Evolutionary conservation across 352 stramenopile genomes (phyloP), one percentile per base, ranked within the genome.

Genomic region (Globisporangium heterothallicum): DNA sequence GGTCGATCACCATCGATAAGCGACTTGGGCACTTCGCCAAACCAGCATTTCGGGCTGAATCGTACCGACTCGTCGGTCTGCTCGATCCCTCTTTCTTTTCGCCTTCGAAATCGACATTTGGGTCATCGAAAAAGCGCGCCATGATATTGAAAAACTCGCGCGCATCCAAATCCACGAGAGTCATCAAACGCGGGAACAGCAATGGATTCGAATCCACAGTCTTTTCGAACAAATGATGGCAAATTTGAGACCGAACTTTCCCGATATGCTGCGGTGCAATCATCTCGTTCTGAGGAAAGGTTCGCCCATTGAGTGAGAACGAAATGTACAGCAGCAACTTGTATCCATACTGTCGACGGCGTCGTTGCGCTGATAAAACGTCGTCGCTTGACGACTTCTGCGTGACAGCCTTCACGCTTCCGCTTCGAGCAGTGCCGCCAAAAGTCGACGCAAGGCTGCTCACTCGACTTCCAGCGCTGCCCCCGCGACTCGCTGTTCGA

Each of bases 261-360:
- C 74, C 75, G 25, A 85, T 46, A 27, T 94, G 85, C n/a, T 79
- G 63, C 7, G 74, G 57, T 21, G 79, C 63, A 21, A 94, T 73
- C 13, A 61, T 58, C 22, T 86, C 77, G 18, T 91, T 82, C 56
- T 93, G 84, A 1, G 94, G 94, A 59, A 98, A 98, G 16, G 59
- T 80, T 34, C 84, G 83, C 5, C 91, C 92, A 50, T 68, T 86
- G 36, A 98, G 86, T n/a, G 83, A 92, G 49, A 92, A 95, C 51
- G 86, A 92, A 49, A 97, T 71, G 66, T 98, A 98, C 38, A 98
- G 40, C 45, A 94, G 56, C 49, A 91, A 42, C 59, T 94, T 93
- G 72, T 94, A 94, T 14, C 79, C 82, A 46, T 84, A 90, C 40
- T 86, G 71, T 13, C 80, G 78, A 21, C 79, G 74, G 25, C 73